A percentile compares a stretch with the other conserved stretches of the same genome.
These are phyloP conservation scores for Mortierella sp. DNA, from an alignment of 371 early-diverging fungal species.

Conservation along the genomic window DNA sequence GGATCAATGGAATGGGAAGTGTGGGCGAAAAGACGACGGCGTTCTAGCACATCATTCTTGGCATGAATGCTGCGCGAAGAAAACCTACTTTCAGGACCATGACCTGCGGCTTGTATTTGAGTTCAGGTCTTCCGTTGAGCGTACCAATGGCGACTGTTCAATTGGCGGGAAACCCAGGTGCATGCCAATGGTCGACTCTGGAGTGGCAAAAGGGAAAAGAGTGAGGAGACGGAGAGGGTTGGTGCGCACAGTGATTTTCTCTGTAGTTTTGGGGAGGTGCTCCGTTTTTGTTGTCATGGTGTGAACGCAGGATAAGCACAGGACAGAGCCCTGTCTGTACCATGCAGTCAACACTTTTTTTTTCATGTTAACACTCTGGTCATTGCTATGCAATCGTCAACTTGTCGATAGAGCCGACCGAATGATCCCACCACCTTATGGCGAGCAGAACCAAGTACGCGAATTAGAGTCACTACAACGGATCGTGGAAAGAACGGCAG, in stretches of 20 bases:
- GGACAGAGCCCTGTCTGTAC: too few relatives aligned
- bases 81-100: too few relatives aligned
- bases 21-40: too few relatives aligned
- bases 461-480: slow-evolving; percentile 49
- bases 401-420: slow-evolving; percentile 21
- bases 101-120: too few relatives aligned
- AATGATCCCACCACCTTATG: slow-evolving; percentile 20
- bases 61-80: too few relatives aligned
- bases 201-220: background rate
- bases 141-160: background rate
- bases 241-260: slow-evolving; percentile 1
- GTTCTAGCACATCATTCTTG: too few relatives aligned
- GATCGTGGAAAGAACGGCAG: slow-evolving; percentile 51
- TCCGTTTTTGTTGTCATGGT: too few relatives aligned
- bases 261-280: background rate
- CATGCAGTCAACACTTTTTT: too few relatives aligned
- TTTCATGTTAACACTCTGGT: background rate
- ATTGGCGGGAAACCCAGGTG: slow-evolving; percentile 2
- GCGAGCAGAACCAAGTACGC: slow-evolving; percentile 46
- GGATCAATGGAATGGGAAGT: too few relatives aligned
- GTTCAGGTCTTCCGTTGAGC: too few relatives aligned
- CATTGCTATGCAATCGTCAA: too few relatives aligned
- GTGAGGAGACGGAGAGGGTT: background rate
- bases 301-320: too few relatives aligned
- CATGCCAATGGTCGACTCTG: background rate